A percentile compares a stretch with the other conserved stretches of the same genome.
Evolutionary conservation across 805 yeast species (phyloP).

Genomic region (Starmerella cellae): DNA sequence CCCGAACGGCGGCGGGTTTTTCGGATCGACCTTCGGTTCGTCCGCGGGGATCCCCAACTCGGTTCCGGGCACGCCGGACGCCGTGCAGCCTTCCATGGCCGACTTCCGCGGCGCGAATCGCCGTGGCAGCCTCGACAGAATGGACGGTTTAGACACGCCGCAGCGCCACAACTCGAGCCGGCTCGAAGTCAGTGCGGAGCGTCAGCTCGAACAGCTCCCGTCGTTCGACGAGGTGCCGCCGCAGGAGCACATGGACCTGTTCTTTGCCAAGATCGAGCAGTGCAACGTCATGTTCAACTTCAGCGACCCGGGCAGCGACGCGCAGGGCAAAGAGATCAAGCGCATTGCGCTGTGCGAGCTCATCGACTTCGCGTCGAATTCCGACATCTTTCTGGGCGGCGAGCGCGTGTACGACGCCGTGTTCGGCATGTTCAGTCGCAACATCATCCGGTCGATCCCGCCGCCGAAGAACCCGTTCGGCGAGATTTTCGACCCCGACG

Average conservation of each 20-base stretch:
- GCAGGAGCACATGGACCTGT: conserved; percentile 64
- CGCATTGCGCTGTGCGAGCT: conserved; percentile 77
- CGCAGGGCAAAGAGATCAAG: conserved; percentile 85
- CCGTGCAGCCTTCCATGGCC: neutral
- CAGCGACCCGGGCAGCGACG: conserved; percentile 80
- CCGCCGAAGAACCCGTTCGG: conserved; percentile 98
- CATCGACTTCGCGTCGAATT: conserved; percentile 71
- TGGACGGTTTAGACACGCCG: conserved; percentile 74
- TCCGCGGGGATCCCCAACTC: neutral
- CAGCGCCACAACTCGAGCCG: conserved; percentile 86
- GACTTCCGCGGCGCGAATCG: conserved; percentile 4
- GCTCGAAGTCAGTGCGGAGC: conserved; percentile 62
- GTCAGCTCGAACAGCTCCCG: conserved; percentile 65
- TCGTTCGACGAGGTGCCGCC: conserved; percentile 77
- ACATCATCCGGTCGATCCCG: conserved; percentile 89
- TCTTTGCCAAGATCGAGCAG: conserved; percentile 80
- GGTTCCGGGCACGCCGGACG: neutral
- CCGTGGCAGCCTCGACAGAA: conserved; percentile 35
- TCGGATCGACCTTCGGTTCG: neutral
- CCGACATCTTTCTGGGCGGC: conserved; percentile 62
- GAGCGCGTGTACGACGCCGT: conserved; percentile 84
- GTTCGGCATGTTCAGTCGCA: conserved; percentile 75
- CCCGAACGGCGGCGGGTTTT: neutral
- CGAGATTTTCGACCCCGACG: conserved; percentile 93
- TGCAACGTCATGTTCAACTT: conserved; percentile 92